Percentiles rank a stretch among this genome's conserved stretches.
These are phyloP conservation scores for Salix exigua DNA, from an alignment of 345 rosid genomes.

Conservation along the genomic window DNA sequence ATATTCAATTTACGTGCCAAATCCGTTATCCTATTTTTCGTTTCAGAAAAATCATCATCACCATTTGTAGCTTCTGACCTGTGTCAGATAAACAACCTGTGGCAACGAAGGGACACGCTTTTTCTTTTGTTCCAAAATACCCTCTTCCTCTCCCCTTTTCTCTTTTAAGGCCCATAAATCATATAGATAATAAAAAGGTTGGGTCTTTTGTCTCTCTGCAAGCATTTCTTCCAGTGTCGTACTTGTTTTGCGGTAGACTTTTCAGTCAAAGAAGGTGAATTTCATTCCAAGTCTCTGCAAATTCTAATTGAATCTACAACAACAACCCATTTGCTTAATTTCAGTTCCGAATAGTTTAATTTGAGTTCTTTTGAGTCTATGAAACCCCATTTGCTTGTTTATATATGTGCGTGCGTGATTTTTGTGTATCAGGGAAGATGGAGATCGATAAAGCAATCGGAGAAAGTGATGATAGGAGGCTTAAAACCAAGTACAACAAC, in stretches of 20 bases:
- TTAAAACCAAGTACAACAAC: constrained; percentile 84
- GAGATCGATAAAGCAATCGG: constrained; percentile 85
- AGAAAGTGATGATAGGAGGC: constrained; percentile 81
- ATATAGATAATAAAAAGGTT: neutral
- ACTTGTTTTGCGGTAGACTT: neutral
- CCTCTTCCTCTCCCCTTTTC: neutral
- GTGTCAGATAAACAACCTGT: constrained; percentile 20
- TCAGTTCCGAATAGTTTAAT: constrained; percentile 5
- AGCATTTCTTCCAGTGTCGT: neutral
- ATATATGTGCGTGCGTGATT: constrained; percentile 1
- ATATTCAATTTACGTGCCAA: neutral
- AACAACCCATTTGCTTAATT: constrained; percentile 1
- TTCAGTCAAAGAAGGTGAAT: constrained; percentile 12
- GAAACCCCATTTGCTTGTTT: constrained; percentile 13
- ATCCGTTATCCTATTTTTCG: too few species aligned
- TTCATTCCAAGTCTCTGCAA: neutral
- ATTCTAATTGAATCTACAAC: neutral
- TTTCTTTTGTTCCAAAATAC: neutral
- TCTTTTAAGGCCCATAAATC: too few species aligned
- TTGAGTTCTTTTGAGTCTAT: neutral
- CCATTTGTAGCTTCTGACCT: neutral
- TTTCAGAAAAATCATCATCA: constrained; percentile 1
- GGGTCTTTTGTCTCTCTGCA: too few species aligned
- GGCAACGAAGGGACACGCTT: constrained; percentile 20
- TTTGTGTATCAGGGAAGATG: constrained; percentile 42